Percentiles rank a stretch among this genome's conserved stretches.
Conservation (phyloP, 1,139 yeast genomes). For the Diutina ranongensis region DNA sequence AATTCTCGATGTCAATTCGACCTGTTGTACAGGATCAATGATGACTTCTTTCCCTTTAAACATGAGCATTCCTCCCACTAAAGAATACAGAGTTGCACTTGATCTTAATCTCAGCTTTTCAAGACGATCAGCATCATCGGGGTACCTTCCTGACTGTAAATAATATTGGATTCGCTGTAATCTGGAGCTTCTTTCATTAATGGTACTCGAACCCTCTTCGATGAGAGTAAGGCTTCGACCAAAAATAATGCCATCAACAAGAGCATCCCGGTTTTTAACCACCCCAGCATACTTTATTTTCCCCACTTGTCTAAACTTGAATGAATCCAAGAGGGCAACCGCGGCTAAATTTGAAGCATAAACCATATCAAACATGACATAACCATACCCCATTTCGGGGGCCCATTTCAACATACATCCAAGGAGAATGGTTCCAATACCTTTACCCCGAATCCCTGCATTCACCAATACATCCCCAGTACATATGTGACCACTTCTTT, state of each 20-base stretch:
- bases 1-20: conserved; percentile 59
- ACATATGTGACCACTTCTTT: conserved; percentile 87
- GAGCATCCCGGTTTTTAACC: conserved; percentile 68
- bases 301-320: conserved; percentile 70
- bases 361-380: conserved; percentile 73
- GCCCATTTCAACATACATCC: conserved; percentile 89
- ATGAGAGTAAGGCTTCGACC: conserved; percentile 42
- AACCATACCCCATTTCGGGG: conserved; percentile 75
- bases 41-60: conserved; percentile 77
- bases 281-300: conserved; percentile 77
- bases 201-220: conserved; percentile 61
- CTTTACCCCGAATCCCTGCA: conserved; percentile 88
- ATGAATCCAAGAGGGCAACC: conserved; percentile 65
- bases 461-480: conserved; percentile 83
- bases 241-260: conserved; percentile 74
- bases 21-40: conserved; percentile 60
- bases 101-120: conserved; percentile 81
- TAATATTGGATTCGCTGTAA: conserved; percentile 74
- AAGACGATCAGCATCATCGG: conserved; percentile 67
- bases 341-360: conserved; percentile 85
- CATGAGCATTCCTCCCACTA: conserved; percentile 62
- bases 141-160: conserved; percentile 77
- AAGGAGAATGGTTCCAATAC: conserved; percentile 76
- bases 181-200: conserved; percentile 41
- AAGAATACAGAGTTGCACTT: conserved; percentile 65